phyloP scores from a whole-genome alignment of 768 basidiomycete species.

The Paxillus ammoniavirescens region DNA sequence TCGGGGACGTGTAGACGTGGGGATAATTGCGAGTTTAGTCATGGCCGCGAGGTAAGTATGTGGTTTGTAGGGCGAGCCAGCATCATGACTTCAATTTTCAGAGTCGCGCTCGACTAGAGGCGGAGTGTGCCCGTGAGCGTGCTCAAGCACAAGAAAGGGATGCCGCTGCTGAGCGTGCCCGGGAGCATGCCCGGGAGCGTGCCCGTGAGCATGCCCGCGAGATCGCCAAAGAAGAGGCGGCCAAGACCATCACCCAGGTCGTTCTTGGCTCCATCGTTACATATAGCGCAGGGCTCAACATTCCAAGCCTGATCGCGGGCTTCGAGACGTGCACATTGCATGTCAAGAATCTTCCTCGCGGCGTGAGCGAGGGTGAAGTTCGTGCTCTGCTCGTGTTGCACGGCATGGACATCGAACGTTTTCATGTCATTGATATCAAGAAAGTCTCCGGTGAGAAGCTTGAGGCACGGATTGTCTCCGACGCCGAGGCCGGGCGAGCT shows the following conservation, averaged over 20 bases:
- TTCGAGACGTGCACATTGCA: constrained; percentile 52
- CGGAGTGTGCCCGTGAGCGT: constrained; percentile 1
- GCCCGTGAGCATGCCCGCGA: background rate
- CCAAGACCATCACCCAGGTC: constrained; percentile 40
- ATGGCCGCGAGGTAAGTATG: background rate
- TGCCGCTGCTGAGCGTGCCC: constrained; percentile 13
- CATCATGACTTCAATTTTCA: background rate
- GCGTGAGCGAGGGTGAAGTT: constrained; percentile 40
- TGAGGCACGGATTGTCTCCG: constrained; percentile 44
- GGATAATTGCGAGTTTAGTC: background rate
- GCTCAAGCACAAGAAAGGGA: constrained; percentile 12
- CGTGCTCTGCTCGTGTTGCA: constrained; percentile 42
- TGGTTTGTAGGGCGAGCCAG: background rate
- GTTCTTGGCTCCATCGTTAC: constrained; percentile 49
- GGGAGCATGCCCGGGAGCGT: background rate
- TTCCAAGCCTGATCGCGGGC: constrained; percentile 45
- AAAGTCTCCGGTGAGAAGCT: constrained; percentile 24
- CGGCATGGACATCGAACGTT: constrained; percentile 33
- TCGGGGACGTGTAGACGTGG: background rate
- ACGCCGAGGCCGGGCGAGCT: constrained; percentile 38
- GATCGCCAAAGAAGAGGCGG: constrained; percentile 38
- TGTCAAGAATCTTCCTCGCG: constrained; percentile 43
- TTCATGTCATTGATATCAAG: constrained; percentile 36
- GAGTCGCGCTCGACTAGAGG: background rate
- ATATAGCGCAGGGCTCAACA: constrained; percentile 47